A percentile compares a stretch with the other conserved stretches of the same genome.
Conservation (phyloP, 2,329 filamentous ascomycete genomes). For the Neofusicoccum sp. region DNA sequence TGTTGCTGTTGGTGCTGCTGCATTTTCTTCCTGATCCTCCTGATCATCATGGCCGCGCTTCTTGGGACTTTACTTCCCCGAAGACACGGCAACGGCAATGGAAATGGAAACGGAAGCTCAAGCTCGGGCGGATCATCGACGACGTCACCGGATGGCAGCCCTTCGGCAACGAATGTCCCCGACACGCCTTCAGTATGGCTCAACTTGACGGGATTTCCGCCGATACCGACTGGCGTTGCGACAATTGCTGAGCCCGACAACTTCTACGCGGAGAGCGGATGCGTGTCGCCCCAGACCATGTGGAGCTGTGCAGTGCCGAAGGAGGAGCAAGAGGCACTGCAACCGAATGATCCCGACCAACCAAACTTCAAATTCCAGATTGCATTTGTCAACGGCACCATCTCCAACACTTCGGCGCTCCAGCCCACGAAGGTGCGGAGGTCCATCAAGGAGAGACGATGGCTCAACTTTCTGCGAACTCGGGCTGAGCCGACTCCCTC, state of each 20-base stretch:
- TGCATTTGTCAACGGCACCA: slow-evolving; percentile 54
- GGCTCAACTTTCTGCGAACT: slow-evolving; percentile 30
- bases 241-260: slow-evolving; percentile 75
- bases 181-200: slow-evolving; percentile 60
- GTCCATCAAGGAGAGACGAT: slow-evolving; percentile 27
- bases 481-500: slow-evolving; percentile 42
- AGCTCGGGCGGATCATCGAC: neutral
- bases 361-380: slow-evolving; percentile 82
- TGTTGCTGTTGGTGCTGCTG: slow-evolving; percentile 36
- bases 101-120: slow-evolving; percentile 23
- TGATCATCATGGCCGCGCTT: slow-evolving; percentile 40
- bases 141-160: slow-evolving; percentile 5
- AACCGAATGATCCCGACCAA: slow-evolving; percentile 63
- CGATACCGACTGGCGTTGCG: slow-evolving; percentile 78
- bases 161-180: slow-evolving; percentile 15
- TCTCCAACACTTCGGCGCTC: slow-evolving; percentile 25
- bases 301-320: slow-evolving; percentile 88
- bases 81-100: slow-evolving; percentile 40
- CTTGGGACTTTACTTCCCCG: slow-evolving; percentile 35
- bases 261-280: slow-evolving; percentile 62
- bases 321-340: slow-evolving; percentile 65
- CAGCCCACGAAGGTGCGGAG: slow-evolving; percentile 30
- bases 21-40: slow-evolving; percentile 33
- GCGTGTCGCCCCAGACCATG: slow-evolving; percentile 67
- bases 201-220: slow-evolving; percentile 81